Base-by-base conservation (phyloP, 306 rosid species). In the Lablab purpureus region DNA sequence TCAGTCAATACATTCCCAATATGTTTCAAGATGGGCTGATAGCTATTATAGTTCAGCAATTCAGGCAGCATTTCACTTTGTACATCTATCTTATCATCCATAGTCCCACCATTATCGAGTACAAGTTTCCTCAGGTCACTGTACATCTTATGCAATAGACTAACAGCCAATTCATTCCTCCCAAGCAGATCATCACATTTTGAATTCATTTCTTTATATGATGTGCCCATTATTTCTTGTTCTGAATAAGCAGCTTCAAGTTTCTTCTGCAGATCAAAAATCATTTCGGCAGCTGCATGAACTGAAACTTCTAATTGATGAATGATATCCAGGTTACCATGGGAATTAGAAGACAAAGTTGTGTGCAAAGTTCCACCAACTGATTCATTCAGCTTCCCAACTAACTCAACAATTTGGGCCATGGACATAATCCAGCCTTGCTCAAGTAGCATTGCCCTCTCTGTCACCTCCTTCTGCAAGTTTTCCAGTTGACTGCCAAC, bases 321-420 rank as follows among this genome's bases (percentile, higher is more conserved):
- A 63, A 71, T 50, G 68, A 83, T 27, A 54, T 84, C 82, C 67
- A 62, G 74, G 45, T 79, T 65, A 76, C 83, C 74, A 50, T 66
- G 66, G 54, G 83, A 1, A 28, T 73, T 77, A 62, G 67, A 75
- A 62, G 80, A 65, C 60, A 80, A 46, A 14, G 84, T 63, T 51
- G 86, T 67, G 65, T 85, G 36, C 27, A 55, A 74, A 63, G 37
- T n/a, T 71, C 67, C 84, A 66, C 90, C 91, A 69, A 88, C 74
- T 28, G 88, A 87, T 81, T 85, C 87, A 66, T 82, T 91, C 73
- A 93, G 92, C 84, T 91, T 93, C 72, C 78, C 81, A 77, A 87
- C 82, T 82, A 85, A 75, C 65, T 83, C 90, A 85, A 87, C 74
- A 78, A 90, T 85, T 45, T 85, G 83, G 74, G 82, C 73, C 56